phyloP scores from a whole-genome alignment of 805 yeast genomes.

The Kuraishia piskuri region DNA sequence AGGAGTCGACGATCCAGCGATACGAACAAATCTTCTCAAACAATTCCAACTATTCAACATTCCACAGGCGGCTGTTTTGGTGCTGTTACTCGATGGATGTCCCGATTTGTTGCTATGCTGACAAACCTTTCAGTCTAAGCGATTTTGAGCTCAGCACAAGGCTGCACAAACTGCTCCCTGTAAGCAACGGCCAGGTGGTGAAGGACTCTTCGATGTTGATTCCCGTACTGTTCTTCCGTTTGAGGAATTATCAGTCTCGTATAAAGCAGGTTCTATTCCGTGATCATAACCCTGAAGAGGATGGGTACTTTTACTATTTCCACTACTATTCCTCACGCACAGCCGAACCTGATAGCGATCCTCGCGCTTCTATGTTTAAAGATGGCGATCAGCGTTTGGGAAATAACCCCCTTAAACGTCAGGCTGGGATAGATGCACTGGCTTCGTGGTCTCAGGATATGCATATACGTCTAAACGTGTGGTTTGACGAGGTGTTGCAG shows the following conservation, averaged over 20 bases:
- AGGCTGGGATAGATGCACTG: background rate
- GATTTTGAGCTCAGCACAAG: conserved; percentile 17
- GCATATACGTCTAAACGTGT: conserved; percentile 6
- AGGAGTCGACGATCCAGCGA: conserved; percentile 16
- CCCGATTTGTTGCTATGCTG: conserved; percentile 35
- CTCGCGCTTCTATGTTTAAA: background rate
- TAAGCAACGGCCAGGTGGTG: background rate
- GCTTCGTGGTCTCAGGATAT: background rate
- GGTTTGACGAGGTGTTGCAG: conserved; percentile 3
- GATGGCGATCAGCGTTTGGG: background rate
- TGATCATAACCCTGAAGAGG: background rate
- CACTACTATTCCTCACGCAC: background rate
- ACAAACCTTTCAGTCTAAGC: conserved; percentile 35
- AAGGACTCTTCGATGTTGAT: conserved; percentile 4
- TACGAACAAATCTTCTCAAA: background rate
- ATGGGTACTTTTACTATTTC: background rate
- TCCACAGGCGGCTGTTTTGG: conserved; percentile 30
- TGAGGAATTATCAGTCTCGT: conserved; percentile 12
- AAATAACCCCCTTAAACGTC: background rate
- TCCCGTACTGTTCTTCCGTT: conserved; percentile 9
- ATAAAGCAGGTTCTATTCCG: conserved; percentile 10
- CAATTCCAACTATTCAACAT: background rate
- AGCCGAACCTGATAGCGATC: background rate
- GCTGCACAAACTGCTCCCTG: conserved; percentile 3
- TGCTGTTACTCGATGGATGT: conserved; percentile 35